Evolutionary conservation across 768 basidiomycete genomes (phyloP).

Genomic region (Ramaria rubella): DNA sequence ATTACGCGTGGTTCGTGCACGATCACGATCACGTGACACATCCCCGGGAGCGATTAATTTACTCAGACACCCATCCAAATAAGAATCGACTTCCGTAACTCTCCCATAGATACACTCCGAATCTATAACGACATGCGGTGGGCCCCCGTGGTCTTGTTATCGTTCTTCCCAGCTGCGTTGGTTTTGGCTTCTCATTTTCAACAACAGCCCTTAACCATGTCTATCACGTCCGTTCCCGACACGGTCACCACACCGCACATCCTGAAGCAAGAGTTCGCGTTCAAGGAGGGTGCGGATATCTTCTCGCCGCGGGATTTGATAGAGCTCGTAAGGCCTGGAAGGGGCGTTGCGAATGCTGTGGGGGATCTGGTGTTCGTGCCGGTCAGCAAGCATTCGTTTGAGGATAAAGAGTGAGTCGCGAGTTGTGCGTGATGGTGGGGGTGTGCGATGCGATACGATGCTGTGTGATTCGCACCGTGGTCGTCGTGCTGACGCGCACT

Average conservation of each 20-base stretch:
- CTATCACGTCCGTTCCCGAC: neutral
- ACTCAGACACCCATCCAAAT: too few species aligned
- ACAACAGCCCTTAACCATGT: constrained; percentile 4
- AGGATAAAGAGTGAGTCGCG: constrained; percentile 70
- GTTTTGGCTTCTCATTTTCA: constrained; percentile 1
- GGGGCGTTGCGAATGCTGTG: constrained; percentile 55
- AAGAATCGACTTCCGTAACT: too few species aligned
- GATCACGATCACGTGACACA: too few species aligned
- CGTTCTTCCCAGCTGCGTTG: neutral
- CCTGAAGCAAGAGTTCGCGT: constrained; percentile 37
- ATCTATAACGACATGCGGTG: neutral
- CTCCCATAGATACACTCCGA: too few species aligned
- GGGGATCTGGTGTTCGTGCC: constrained; percentile 67
- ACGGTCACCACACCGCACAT: neutral
- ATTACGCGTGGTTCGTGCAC: too few species aligned
- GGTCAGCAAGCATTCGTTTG: constrained; percentile 61
- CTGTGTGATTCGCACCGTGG: too few species aligned
- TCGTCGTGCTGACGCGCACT: neutral
- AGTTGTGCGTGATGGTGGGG: neutral
- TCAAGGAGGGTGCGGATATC: constrained; percentile 52
- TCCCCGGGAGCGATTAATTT: too few species aligned
- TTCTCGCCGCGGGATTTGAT: constrained; percentile 71
- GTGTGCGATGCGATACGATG: too few species aligned
- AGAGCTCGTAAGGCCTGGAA: constrained; percentile 58
- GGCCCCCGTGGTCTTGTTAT: neutral